Percentiles rank a stretch among this genome's conserved stretches.
These are phyloP conservation scores for Albifimbria verrucaria DNA, from an alignment of 2,329 filamentous ascomycete genomes.

Conservation along the genomic window DNA sequence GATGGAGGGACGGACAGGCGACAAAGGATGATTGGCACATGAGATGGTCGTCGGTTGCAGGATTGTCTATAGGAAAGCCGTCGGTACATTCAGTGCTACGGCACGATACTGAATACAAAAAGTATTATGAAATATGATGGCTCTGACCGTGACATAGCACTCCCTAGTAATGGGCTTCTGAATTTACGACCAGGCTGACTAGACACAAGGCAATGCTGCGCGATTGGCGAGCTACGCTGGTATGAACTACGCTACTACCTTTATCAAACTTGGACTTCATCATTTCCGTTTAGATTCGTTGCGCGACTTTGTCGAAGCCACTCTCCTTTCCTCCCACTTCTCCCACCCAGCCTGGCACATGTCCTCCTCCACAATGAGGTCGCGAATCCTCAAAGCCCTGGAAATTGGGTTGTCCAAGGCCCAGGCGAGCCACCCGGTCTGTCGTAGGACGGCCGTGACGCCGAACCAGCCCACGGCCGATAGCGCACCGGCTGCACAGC, in stretches of 20 bases:
- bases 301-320: conserved; percentile 16
- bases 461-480: conserved; percentile 79
- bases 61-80: background rate
- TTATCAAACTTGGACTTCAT: too few species aligned
- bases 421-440: conserved; percentile 69
- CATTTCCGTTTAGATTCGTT: background rate
- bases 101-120: background rate
- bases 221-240: too few species aligned
- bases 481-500: conserved; percentile 64
- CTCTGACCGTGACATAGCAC: background rate
- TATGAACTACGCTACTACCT: too few species aligned
- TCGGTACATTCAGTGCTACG: background rate
- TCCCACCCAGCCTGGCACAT: conserved; percentile 90
- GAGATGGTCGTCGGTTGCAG: background rate
- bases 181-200: too few species aligned
- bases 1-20: background rate
- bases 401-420: conserved; percentile 63
- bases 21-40: background rate
- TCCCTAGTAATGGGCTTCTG: background rate
- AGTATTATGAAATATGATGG: too few species aligned
- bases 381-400: conserved; percentile 69
- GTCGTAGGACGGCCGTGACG: conserved; percentile 63
- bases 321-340: conserved; percentile 68
- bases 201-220: too few species aligned
- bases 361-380: conserved; percentile 85